Evolutionary conservation across 2,329 filamentous ascomycete species (phyloP), one percentile per base, ranked within the genome.

Genomic region (Dothideomycetidae sp.): DNA sequence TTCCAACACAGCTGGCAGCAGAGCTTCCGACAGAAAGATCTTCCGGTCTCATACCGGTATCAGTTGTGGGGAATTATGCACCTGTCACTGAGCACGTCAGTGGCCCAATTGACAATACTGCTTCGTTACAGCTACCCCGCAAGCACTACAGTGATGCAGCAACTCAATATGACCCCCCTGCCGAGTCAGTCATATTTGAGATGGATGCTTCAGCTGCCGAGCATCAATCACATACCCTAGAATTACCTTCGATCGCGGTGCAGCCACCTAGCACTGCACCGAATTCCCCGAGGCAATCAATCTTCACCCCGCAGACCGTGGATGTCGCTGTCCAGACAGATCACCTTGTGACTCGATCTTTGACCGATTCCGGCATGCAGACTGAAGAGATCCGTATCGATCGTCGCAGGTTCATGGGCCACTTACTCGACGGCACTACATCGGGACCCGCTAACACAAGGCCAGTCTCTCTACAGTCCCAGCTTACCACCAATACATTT

Each of bases 371-470:
- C 31, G 74, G 71, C 2, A 69, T 86, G 41, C 90, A 98, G 62
- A 98, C 90, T 0, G 86, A 96, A 48, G 81, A 83, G 42, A 94
- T 96, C 41, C 73, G 82, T 39, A 73, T 92, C 4, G 86, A 93
- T 52, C 73, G 75, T 13, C 9, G 36, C 7, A 15, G 26, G 10
- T 38, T 38, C 28, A 33, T 13, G 13, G 36, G 29, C 5, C 36
- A 38, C 19, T 12, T 38, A 29, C 21, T 26, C n/a, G 21, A 26
- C 7, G n/a, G 21, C 21, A 26, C 21, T 7, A 15, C 19, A 5
- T 12, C 19, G 5, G 29, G 28, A 12, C 5, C 13, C 13, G 36
- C 31, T 28, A 14, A 31, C 5, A 3, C 12, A 3, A 29, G 36
- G 17, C 36, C 29, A 2, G 31, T 33, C 10, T 38, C 36, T 1